phyloP scores from a whole-genome alignment of 768 basidiomycete genomes.

The Epithele typhae region DNA sequence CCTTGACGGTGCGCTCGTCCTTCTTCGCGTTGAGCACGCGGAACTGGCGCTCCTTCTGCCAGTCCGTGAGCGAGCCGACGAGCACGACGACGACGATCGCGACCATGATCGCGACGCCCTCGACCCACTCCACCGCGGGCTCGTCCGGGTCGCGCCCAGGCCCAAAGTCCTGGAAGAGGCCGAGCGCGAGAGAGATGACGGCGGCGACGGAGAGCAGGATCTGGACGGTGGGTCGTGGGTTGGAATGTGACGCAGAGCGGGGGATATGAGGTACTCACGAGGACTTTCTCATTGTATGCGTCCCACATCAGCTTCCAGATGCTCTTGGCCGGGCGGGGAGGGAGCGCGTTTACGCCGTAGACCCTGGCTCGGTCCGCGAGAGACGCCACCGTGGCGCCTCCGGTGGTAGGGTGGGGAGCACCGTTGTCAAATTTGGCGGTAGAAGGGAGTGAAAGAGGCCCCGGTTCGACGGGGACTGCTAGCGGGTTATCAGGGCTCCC shows the following conservation, averaged over 20 bases:
- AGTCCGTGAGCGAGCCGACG: constrained; percentile 95
- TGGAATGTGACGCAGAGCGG: not conserved
- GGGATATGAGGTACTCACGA: constrained; percentile 42
- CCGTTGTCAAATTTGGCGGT: too few relatives aligned
- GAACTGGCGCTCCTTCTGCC: constrained; percentile 98
- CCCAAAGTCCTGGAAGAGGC: constrained; percentile 94
- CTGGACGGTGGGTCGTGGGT: constrained; percentile 36
- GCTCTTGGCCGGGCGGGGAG: constrained; percentile 42
- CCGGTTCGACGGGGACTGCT: not conserved
- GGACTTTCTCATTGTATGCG: constrained; percentile 58
- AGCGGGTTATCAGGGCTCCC: too few relatives aligned
- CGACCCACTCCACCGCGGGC: constrained; percentile 96
- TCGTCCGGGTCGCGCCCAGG: constrained; percentile 48
- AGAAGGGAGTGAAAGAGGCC: not conserved
- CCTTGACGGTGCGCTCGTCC: constrained; percentile 88
- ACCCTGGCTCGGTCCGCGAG: constrained; percentile 44
- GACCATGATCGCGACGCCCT: constrained; percentile 80
- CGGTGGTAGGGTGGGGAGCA: too few relatives aligned
- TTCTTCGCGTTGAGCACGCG: constrained; percentile 88
- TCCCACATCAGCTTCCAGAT: constrained; percentile 55
- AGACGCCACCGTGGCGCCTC: constrained; percentile 25
- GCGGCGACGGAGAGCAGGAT: constrained; percentile 92
- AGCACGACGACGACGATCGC: constrained; percentile 74
- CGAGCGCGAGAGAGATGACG: constrained; percentile 87
- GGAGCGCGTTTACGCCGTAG: constrained; percentile 50